Percentiles rank a stretch among this genome's conserved stretches.
These are phyloP conservation scores for Patellaria atrata DNA, from an alignment of 495 filamentous ascomycete genomes.

Conservation along the genomic window DNA sequence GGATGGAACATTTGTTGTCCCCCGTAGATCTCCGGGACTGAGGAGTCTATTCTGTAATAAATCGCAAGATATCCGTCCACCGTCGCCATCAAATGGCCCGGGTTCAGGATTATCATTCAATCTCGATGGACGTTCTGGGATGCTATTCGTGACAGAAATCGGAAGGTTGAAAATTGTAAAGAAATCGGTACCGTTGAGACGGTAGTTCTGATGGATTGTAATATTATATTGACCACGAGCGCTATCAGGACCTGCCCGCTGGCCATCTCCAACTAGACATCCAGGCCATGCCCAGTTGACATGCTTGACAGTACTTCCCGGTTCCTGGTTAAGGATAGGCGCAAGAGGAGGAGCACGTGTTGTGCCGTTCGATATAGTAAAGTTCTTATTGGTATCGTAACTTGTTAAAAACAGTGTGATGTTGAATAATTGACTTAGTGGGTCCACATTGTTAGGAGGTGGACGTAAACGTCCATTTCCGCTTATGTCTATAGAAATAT, in stretches of 20 bases:
- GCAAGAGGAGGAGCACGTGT: conserved; percentile 41
- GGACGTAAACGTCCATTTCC: conserved; percentile 48
- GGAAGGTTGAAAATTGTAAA: conserved; percentile 58
- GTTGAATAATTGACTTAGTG: conserved; percentile 38
- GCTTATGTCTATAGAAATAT: conserved; percentile 51
- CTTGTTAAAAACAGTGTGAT: conserved; percentile 54
- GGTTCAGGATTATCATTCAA: conserved; percentile 14
- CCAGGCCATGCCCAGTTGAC: conserved; percentile 54
- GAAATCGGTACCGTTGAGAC: conserved; percentile 43
- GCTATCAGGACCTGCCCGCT: conserved; percentile 13
- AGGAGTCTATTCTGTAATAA: conserved; percentile 12
- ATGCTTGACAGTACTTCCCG: conserved; percentile 52
- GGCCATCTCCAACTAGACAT: conserved; percentile 47
- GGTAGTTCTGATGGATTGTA: conserved; percentile 53
- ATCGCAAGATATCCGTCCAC: conserved; percentile 14
- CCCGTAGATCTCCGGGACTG: conserved; percentile 5
- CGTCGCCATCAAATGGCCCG: conserved; percentile 16
- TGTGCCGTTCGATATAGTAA: conserved; percentile 54
- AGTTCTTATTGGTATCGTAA: conserved; percentile 43
- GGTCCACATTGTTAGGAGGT: conserved; percentile 31
- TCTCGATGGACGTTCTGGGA: conserved; percentile 22
- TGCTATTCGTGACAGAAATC: conserved; percentile 51
- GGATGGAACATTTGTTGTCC: conserved; percentile 15
- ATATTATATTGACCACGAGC: conserved; percentile 38
- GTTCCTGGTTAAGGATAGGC: conserved; percentile 45